phyloP scores from a whole-genome alignment of 1,284 basidiomycete genomes.

The Cryptococcus sp. region DNA sequence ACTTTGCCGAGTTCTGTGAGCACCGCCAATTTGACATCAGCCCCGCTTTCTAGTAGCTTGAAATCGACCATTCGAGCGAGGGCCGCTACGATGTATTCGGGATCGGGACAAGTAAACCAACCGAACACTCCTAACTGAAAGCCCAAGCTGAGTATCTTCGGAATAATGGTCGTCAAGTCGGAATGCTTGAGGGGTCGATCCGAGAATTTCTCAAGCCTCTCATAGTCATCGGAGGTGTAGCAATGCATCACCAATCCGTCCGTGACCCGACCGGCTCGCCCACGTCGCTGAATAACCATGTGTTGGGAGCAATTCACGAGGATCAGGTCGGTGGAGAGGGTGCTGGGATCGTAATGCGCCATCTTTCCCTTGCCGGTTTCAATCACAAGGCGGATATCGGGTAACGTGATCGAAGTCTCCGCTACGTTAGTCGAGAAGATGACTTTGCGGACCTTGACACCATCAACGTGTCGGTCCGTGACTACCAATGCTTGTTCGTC shows the following conservation, averaged over 20 bases:
- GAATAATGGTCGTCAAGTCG: too few species aligned
- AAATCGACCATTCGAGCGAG: too few species aligned
- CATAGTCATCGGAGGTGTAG: conserved; percentile 83
- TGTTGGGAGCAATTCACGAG: background rate
- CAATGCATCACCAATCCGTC: conserved; percentile 30
- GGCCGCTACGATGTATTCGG: too few species aligned
- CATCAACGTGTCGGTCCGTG: conserved; percentile 57
- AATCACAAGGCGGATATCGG: conserved; percentile 90
- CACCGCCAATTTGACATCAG: too few species aligned
- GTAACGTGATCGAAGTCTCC: conserved; percentile 96
- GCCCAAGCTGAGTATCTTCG: too few species aligned
- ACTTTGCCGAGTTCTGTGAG: too few species aligned
- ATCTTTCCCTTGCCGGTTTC: conserved; percentile 95
- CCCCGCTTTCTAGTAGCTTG: too few species aligned
- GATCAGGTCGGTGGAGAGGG: conserved; percentile 59
- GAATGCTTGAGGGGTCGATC: conserved; percentile 51
- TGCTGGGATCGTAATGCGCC: conserved; percentile 67
- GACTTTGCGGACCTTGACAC: conserved; percentile 66
- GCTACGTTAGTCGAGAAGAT: conserved; percentile 94
- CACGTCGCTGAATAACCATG: background rate
- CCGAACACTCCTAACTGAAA: conserved; percentile 49
- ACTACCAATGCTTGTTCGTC: conserved; percentile 77
- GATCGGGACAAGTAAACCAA: too few species aligned
- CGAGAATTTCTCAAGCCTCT: conserved; percentile 81
- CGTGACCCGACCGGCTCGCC: background rate